Conservation (phyloP, 176 grass and related monocot genomes). For the Juncus inflexus region DNA sequence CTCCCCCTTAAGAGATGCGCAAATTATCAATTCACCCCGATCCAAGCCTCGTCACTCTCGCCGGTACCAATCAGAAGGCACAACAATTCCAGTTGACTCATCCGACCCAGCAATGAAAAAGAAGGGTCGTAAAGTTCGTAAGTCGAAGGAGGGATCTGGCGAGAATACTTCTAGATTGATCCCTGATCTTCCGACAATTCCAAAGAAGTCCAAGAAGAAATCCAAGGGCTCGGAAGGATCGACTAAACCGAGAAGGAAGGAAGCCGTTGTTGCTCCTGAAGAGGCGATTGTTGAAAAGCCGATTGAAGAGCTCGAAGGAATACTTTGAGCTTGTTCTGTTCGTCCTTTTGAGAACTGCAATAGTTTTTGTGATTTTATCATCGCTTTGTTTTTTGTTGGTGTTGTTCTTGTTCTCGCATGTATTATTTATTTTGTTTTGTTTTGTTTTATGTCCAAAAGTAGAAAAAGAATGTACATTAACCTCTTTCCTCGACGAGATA, state of each 20-base stretch:
- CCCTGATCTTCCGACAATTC: slow-evolving; percentile 58
- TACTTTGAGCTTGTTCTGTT: neutral
- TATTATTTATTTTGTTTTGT: slow-evolving; percentile 4
- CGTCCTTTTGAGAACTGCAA: neutral
- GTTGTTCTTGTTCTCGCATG: slow-evolving; percentile 9
- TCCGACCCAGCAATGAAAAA: slow-evolving; percentile 30
- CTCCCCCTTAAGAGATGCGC: slow-evolving; percentile 38
- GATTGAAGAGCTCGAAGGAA: neutral
- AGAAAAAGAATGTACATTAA: too few relatives aligned
- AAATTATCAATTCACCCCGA: slow-evolving; percentile 17
- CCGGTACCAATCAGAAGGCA: slow-evolving; percentile 60
- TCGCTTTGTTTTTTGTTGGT: slow-evolving; percentile 18
- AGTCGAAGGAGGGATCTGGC: slow-evolving; percentile 54
- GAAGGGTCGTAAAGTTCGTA: slow-evolving; percentile 34
- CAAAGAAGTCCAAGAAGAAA: slow-evolving; percentile 76
- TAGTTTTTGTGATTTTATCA: slow-evolving; percentile 21
- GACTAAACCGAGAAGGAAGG: slow-evolving; percentile 14
- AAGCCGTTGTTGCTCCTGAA: slow-evolving; percentile 22
- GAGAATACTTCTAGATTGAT: slow-evolving; percentile 32
- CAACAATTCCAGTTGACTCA: slow-evolving; percentile 30
- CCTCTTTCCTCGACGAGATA: too few relatives aligned
- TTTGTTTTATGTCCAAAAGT: too few relatives aligned
- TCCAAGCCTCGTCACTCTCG: slow-evolving; percentile 46
- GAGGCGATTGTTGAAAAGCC: slow-evolving; percentile 3
- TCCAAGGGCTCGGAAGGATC: slow-evolving; percentile 27